Conservation (phyloP, 78 protist genomes). For the Chrysochromulina parva region DNA sequence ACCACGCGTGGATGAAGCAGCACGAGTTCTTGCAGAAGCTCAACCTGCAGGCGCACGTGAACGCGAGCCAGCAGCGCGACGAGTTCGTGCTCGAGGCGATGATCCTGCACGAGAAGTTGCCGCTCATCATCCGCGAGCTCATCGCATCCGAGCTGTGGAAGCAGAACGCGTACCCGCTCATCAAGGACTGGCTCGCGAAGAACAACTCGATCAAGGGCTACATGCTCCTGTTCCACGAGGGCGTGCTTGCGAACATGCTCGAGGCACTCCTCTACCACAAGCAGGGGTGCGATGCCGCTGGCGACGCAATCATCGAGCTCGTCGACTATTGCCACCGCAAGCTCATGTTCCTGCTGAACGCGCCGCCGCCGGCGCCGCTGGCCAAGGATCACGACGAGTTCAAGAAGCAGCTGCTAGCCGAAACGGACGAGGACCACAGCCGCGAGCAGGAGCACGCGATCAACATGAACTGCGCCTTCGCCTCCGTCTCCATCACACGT, state of each 20-base stretch:
- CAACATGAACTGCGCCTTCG: neutral
- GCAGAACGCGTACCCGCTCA: neutral
- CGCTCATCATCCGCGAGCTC: slow-evolving; percentile 16
- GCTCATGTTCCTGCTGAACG: neutral
- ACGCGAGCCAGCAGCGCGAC: neutral
- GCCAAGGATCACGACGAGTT: neutral
- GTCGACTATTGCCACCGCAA: slow-evolving; percentile 29
- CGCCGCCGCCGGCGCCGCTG: neutral
- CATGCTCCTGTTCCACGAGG: slow-evolving; percentile 27
- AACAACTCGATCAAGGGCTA: neutral
- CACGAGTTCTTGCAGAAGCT: neutral
- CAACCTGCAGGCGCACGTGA: slow-evolving; percentile 33
- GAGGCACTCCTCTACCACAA: neutral
- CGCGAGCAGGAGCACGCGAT: neutral
- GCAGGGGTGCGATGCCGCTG: neutral
- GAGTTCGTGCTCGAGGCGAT: slow-evolving; percentile 35
- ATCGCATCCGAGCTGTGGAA: neutral
- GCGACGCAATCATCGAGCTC: neutral
- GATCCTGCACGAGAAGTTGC: neutral
- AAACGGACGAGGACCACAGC: neutral
- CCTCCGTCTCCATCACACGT: neutral
- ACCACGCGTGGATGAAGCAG: neutral
- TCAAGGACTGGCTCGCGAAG: neutral
- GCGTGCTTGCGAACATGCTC: slow-evolving; percentile 28
- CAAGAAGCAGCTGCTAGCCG: neutral